These are phyloP conservation scores for Penicillium simplicissimum DNA, from an alignment of 495 filamentous ascomycete species.

Conservation along the genomic window DNA sequence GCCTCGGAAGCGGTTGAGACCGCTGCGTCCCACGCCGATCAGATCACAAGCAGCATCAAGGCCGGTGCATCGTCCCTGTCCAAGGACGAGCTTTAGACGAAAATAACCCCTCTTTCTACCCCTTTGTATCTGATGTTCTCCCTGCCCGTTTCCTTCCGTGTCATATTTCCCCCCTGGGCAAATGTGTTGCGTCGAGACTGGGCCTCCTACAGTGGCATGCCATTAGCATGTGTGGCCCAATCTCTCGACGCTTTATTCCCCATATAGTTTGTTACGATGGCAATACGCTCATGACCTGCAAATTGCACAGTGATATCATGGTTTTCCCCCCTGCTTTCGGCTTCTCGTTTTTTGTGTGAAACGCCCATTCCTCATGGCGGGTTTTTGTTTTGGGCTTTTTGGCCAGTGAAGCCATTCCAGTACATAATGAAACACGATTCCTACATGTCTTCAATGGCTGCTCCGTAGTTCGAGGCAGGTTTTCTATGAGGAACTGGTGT, in stretches of 20 bases:
- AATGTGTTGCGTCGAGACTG: constrained; percentile 12
- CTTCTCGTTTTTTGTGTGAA: constrained; percentile 6
- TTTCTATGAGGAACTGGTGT: too few relatives aligned
- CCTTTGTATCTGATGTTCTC: constrained; percentile 10
- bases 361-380: constrained; percentile 4
- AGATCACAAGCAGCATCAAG: constrained; percentile 37
- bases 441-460: constrained; percentile 6
- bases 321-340: constrained; percentile 14
- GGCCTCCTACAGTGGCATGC: constrained; percentile 10
- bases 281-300: constrained; percentile 29
- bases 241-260: constrained; percentile 39
- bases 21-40: constrained; percentile 50
- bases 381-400: constrained; percentile 2
- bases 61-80: constrained; percentile 21
- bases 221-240: constrained; percentile 15
- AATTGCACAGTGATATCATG: constrained; percentile 22
- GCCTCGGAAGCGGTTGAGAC: constrained; percentile 42
- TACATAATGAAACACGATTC: constrained; percentile 22
- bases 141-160: neutral
- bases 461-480: neutral
- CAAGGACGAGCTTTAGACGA: constrained; percentile 60
- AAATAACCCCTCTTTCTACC: constrained; percentile 9
- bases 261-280: constrained; percentile 43
- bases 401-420: constrained; percentile 15
- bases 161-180: constrained; percentile 6